Percentiles rank a stretch among this genome's conserved stretches.
These are phyloP conservation scores for Colletotrichum lini DNA, from an alignment of 2,329 filamentous ascomycete genomes.

Conservation along the genomic window DNA sequence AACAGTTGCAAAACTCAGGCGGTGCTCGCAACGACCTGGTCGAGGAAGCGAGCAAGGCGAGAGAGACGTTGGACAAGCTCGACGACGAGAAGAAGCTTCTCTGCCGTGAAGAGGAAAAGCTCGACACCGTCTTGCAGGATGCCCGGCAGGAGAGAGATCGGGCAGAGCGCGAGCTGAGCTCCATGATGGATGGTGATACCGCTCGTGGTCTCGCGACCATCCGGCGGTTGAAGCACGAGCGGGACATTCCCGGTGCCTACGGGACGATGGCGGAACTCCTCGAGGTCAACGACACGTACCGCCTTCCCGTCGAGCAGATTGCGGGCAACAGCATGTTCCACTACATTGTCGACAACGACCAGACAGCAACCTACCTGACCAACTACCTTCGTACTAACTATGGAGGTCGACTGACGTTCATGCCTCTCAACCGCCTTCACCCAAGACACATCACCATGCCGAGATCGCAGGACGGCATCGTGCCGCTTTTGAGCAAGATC, in stretches of 20 bases:
- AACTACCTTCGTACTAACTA: conserved; percentile 84
- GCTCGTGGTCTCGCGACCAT: conserved; percentile 90
- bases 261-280: conserved; percentile 95
- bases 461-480: conserved; percentile 76
- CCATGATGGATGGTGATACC: conserved; percentile 92
- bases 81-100: conserved; percentile 90
- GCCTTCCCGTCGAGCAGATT: conserved; percentile 91
- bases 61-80: conserved; percentile 83
- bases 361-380: conserved; percentile 86
- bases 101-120: conserved; percentile 89
- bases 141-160: conserved; percentile 82
- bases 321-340: conserved; percentile 95
- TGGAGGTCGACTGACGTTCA: conserved; percentile 92
- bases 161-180: conserved; percentile 82
- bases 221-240: conserved; percentile 83
- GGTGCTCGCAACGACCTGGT: conserved; percentile 80
- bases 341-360: conserved; percentile 93
- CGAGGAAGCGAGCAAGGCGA: conserved; percentile 81
- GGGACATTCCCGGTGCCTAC: conserved; percentile 87
- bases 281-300: conserved; percentile 86
- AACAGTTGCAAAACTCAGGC: conserved; percentile 84
- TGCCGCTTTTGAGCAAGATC: conserved; percentile 89
- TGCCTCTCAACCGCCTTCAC: conserved; percentile 88
- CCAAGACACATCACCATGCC: conserved; percentile 82
- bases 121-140: conserved; percentile 83